These are phyloP conservation scores for Tuctoria greenei DNA, from an alignment of 176 grass and related monocot species.

Conservation along the genomic window DNA sequence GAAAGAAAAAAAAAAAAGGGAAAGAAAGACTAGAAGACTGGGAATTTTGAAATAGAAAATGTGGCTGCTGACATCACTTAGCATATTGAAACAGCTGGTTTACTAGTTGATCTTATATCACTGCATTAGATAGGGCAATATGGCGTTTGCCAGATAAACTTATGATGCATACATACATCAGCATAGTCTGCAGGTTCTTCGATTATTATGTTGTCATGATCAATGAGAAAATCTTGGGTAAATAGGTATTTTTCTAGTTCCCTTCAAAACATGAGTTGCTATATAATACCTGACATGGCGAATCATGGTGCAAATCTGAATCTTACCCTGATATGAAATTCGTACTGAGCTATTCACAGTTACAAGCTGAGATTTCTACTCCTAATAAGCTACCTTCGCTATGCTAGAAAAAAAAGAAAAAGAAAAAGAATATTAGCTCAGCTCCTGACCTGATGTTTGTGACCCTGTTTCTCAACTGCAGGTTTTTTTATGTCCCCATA, in stretches of 20 bases:
- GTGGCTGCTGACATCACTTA: neutral
- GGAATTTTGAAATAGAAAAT: neutral
- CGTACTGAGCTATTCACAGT: neutral
- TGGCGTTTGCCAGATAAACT: neutral
- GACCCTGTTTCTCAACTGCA: slow-evolving; percentile 45
- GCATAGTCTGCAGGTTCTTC: neutral
- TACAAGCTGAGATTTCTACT: neutral
- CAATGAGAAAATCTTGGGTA: neutral
- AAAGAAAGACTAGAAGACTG: no score
- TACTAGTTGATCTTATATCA: slow-evolving; percentile 3
- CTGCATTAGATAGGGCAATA: neutral
- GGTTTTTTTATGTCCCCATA: slow-evolving; percentile 84
- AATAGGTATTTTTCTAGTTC: slow-evolving; percentile 6
- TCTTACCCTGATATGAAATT: slow-evolving; percentile 8
- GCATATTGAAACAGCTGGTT: neutral
- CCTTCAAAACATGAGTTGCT: neutral
- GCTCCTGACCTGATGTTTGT: neutral
- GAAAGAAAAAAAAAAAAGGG: neutral
- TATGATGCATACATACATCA: neutral
- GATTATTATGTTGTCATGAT: neutral
- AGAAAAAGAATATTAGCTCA: neutral
- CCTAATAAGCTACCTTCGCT: neutral
- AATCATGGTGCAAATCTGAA: slow-evolving; percentile 8
- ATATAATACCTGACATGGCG: neutral
- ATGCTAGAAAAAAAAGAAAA: neutral